Evolutionary conservation across 2,329 filamentous ascomycete genomes (phyloP), one percentile per base, ranked within the genome.

Genomic region (Zasmidium cellare): DNA sequence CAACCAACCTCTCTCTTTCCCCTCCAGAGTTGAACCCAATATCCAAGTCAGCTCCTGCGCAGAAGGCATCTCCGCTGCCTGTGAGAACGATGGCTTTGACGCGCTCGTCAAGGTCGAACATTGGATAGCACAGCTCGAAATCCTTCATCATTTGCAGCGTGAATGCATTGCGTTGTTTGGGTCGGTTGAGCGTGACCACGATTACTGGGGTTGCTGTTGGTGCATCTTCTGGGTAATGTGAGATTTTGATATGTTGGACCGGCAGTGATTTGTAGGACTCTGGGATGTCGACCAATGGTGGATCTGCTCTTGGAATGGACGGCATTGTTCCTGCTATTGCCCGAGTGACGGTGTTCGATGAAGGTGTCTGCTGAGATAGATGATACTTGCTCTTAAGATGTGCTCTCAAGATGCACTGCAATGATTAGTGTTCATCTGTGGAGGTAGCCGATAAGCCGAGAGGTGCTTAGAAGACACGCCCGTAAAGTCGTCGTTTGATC

Each of bases 151-250:
- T 89, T 14, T 73, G 75, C 20, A 79, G 75, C 3, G 84, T 89
- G 72, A 89, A 89, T 55, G 84, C 86, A 79, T 90, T 89, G 72
- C 85, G 78, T 56, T 83, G 82, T 12, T 74, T 71, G 1, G 86
- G 87, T 14, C 87, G 82, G 73, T 87, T 78, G 31, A 89, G 79
- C 1, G 82, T 82, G 35, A 89, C 72, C 59, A 88, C 70, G 49
- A 90, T 79, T 51, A 88, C 80, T 18, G 80, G 79, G 0, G 86
- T 88, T 5, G 82, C 80, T 1, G 77, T 74, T 2, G 80, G 71
- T 0, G 86, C 83, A 24, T 72, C 66, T 11, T 62, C 51, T 2
- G 67, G 67, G 53, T 76, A 67, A 63, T 77, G 74, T 11, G 66
- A 63, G 1, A 76, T 71, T 25, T 65, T 68, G 57, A 78, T 77